Conservation (phyloP, 2,329 filamentous ascomycete genomes). For the Nothophoma quercina region DNA sequence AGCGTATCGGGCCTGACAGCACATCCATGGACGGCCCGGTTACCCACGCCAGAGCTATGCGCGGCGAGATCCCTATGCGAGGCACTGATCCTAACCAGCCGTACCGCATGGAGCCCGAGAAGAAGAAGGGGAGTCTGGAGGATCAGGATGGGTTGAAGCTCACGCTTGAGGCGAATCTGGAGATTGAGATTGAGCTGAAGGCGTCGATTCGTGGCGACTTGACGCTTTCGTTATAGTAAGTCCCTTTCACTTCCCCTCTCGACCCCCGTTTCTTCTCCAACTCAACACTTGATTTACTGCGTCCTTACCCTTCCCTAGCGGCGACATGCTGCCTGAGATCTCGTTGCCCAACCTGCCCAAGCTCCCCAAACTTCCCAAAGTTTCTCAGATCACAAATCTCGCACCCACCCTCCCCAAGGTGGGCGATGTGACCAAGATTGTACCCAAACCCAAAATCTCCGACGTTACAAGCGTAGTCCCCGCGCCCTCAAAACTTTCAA, state of each 20-base stretch:
- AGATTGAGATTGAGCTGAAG: constrained; percentile 85
- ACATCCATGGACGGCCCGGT: constrained; percentile 66
- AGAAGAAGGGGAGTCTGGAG: constrained; percentile 54
- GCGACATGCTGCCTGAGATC: constrained; percentile 17
- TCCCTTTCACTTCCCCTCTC: constrained; percentile 36
- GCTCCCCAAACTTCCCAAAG: constrained; percentile 8
- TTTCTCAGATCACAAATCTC: too few species aligned
- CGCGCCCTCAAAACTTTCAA: constrained; percentile 11
- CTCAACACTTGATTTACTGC: neutral
- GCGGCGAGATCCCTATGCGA: constrained; percentile 64
- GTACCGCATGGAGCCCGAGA: constrained; percentile 50
- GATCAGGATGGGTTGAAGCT: constrained; percentile 73
- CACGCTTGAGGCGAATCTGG: constrained; percentile 78
- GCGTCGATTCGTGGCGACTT: constrained; percentile 86
- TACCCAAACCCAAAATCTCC: constrained; percentile 11
- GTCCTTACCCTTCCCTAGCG: constrained; percentile 14
- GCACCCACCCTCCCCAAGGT: constrained; percentile 9
- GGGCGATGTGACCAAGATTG: constrained; percentile 4
- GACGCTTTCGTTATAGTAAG: constrained; percentile 78
- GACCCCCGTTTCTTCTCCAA: neutral
- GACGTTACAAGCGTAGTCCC: constrained; percentile 1
- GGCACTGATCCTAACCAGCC: constrained; percentile 61
- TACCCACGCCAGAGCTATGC: constrained; percentile 60
- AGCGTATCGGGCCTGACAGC: constrained; percentile 63
- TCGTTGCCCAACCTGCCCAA: constrained; percentile 6